Evolutionary conservation across 139 green algal species (phyloP), one percentile per base, ranked within the genome.

Genomic region (Edaphochlamys debaryana): DNA sequence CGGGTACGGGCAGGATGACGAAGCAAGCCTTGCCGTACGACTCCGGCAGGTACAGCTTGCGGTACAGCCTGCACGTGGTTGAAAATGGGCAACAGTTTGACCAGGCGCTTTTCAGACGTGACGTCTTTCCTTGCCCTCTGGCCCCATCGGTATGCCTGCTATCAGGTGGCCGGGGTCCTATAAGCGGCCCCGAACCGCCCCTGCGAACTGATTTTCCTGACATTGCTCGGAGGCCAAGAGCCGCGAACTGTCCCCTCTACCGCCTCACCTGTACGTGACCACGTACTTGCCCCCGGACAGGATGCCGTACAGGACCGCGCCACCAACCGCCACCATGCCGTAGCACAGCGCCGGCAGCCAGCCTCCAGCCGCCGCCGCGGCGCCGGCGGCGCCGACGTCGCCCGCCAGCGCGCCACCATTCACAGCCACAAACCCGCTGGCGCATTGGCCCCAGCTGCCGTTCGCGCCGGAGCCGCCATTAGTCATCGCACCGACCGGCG

Each of bases 1-100:
- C 7, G 2, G 74, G 74, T 30, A 81, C 2, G 1, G 74, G 74
- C n/a, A 67, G 32, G 6, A 40, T 34, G 17, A 81, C n/a, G 30
- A 38, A 81, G n/a, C n/a, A n/a, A 9, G n/a, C 34, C 19, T 32
- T n/a, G 40, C 60, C 74, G 60, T 81, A 81, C 38, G 40, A 34
- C 30, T 58, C 40, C 60, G 74, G 74, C 17, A 71, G 60, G 41
- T 62, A 63, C 27, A 81, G 37, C 60, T 45, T 71, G 29, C 74
- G 60, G 58, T 81, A 71, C 74, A 81, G 60, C n/a, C 60, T 32
- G 56, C 34, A 66, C 56, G 2, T 36, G 56, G 8, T 58, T 4
- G 50, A 4, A 17, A 29, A 19, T 22, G 23, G 23, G 50, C 50
- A 80, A 15, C 22, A n/a, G 0, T 19, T 38, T 38, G n/a, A 70